These are phyloP conservation scores for Paramecium bursaria DNA, from an alignment of 73 alveolate species.

Conservation along the genomic window DNA sequence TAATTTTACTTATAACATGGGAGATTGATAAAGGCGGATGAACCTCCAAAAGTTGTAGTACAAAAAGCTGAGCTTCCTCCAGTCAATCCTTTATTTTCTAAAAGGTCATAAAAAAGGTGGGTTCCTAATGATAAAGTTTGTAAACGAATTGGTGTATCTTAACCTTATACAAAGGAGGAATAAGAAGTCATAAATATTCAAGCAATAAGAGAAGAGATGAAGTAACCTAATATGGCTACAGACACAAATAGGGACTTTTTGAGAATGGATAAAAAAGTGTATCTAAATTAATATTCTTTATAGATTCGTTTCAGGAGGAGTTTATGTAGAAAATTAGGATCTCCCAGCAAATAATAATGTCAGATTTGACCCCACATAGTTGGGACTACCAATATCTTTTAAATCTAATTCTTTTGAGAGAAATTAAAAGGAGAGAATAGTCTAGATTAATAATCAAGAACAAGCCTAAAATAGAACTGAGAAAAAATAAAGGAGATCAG, in stretches of 20 bases:
- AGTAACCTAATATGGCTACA: constrained; percentile 14
- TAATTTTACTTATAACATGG: constrained; percentile 20
- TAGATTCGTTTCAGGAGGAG: constrained; percentile 35
- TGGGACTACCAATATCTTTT: constrained; percentile 33
- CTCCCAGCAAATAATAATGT: not conserved
- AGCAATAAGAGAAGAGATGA: not conserved
- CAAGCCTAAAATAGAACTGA: not conserved
- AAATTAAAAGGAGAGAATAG: not conserved
- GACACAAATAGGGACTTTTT: not conserved
- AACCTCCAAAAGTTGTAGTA: not conserved
- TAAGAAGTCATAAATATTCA: not conserved
- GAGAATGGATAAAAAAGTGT: constrained; percentile 31
- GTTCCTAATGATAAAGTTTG: constrained; percentile 42
- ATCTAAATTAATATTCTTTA: not conserved
- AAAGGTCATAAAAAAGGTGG: constrained; percentile 33
- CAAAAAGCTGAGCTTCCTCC: constrained; percentile 3
- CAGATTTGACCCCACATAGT: constrained; percentile 4
- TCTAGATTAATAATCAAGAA: not conserved
- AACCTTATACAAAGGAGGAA: constrained; percentile 27
- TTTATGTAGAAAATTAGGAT: not conserved
- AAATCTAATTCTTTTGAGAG: not conserved
- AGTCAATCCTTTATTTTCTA: constrained; percentile 10
- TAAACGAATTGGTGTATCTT: constrained; percentile 51
- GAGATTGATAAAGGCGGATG: not conserved
- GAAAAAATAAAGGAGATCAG: not conserved